Percentiles rank a stretch among this genome's conserved stretches.
Conservation (phyloP, 495 filamentous ascomycete genomes). For the Cetradonia linearis region DNA sequence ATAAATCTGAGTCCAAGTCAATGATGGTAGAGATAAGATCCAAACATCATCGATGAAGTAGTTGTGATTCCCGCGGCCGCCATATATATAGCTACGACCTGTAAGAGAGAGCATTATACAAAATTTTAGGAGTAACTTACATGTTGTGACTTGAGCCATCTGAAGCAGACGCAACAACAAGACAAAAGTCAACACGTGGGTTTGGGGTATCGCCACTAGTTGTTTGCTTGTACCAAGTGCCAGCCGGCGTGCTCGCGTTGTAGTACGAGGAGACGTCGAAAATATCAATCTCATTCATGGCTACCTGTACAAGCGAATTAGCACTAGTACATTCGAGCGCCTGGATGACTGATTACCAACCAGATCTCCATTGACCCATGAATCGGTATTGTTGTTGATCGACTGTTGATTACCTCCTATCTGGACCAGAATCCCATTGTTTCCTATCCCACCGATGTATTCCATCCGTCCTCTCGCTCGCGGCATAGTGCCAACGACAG, state of each 20-base stretch:
- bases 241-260: constrained; percentile 20
- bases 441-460: constrained; percentile 29
- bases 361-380: constrained; percentile 18
- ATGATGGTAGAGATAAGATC: constrained; percentile 32
- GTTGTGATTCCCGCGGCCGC: constrained; percentile 22
- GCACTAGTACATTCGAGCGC: background rate
- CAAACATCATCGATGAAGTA: constrained; percentile 30
- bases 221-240: constrained; percentile 31
- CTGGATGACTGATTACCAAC: constrained; percentile 8
- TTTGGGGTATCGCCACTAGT: constrained; percentile 29
- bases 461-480: constrained; percentile 28
- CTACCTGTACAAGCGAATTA: constrained; percentile 21
- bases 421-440: constrained; percentile 31
- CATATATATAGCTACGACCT: constrained; percentile 24
- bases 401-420: constrained; percentile 32
- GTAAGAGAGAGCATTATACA: constrained; percentile 4
- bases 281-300: constrained; percentile 29
- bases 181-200: constrained; percentile 30
- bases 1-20: constrained; percentile 30
- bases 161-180: constrained; percentile 25
- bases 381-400: constrained; percentile 13
- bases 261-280: constrained; percentile 33
- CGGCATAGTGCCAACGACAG: constrained; percentile 24
- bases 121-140: constrained; percentile 15
- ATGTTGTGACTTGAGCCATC: constrained; percentile 33